Percentiles rank a stretch among this genome's conserved stretches.
These are phyloP conservation scores for Gamarada debralockiae DNA, from an alignment of 495 filamentous ascomycete species.

Conservation along the genomic window DNA sequence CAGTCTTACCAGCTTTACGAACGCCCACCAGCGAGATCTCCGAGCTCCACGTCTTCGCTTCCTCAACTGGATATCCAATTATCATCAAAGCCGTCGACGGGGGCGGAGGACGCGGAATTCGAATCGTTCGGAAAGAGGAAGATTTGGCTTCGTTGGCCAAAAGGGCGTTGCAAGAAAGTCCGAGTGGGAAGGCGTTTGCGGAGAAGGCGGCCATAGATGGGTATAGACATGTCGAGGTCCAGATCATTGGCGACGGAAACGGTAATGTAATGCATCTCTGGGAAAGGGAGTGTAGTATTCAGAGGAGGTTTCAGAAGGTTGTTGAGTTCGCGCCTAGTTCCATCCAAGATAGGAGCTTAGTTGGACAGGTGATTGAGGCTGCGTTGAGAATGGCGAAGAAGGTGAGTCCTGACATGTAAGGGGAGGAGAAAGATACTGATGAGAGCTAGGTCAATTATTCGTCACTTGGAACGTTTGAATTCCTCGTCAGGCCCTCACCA, in stretches of 20 bases:
- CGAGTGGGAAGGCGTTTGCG: slow-evolving; percentile 23
- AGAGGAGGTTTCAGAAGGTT: slow-evolving; percentile 54
- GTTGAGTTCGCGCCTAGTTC: slow-evolving; percentile 40
- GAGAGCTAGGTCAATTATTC: slow-evolving; percentile 48
- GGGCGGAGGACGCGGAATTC: slow-evolving; percentile 48
- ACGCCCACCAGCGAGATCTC: slow-evolving; percentile 35
- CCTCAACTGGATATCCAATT: slow-evolving; percentile 45
- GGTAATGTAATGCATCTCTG: slow-evolving; percentile 50
- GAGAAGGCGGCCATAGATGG: slow-evolving; percentile 40
- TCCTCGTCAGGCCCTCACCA: slow-evolving; percentile 48
- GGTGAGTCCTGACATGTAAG: slow-evolving; percentile 30
- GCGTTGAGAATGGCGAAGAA: slow-evolving; percentile 44
- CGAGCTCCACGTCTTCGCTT: slow-evolving; percentile 40
- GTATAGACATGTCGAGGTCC: slow-evolving; percentile 53
- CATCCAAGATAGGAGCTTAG: slow-evolving; percentile 25
- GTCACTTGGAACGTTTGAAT: slow-evolving; percentile 58
- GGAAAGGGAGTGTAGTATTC: slow-evolving; percentile 58
- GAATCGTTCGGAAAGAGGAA: slow-evolving; percentile 36
- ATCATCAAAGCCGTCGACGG: slow-evolving; percentile 56
- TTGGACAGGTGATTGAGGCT: slow-evolving; percentile 32
- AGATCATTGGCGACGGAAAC: slow-evolving; percentile 54
- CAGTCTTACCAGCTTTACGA: slow-evolving; percentile 46
- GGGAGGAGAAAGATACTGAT: slow-evolving; percentile 29
- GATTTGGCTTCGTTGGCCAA: slow-evolving; percentile 38
- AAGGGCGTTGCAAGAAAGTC: slow-evolving; percentile 32